Percentiles rank a stretch among this genome's conserved stretches.
Conservation (phyloP, 495 filamentous ascomycete genomes). For the Parathielavia appendiculata region DNA sequence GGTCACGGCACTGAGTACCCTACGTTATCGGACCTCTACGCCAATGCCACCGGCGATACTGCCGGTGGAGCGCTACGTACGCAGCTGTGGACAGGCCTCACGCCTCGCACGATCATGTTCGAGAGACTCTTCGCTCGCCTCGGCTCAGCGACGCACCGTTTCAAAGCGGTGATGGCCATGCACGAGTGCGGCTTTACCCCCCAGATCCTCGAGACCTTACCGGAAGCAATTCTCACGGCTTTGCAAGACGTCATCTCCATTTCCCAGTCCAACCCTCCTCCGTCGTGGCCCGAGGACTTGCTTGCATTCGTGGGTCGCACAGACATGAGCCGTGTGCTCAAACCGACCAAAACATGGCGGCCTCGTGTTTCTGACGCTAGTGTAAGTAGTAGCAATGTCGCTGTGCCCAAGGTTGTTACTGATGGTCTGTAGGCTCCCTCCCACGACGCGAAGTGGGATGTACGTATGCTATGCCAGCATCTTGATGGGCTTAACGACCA, state of each 20-base stretch:
- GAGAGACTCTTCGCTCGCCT: conserved; percentile 50
- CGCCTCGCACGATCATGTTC: conserved; percentile 62
- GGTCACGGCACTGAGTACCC: conserved; percentile 47
- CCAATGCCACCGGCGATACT: conserved; percentile 10
- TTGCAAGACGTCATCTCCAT: conserved; percentile 77
- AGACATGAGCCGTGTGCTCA: conserved; percentile 67
- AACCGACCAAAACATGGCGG: conserved; percentile 40
- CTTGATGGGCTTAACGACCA: conserved; percentile 37
- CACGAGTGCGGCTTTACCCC: conserved; percentile 53
- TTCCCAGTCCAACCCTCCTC: conserved; percentile 75
- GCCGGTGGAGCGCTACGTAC: conserved; percentile 11
- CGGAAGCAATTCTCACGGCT: conserved; percentile 71
- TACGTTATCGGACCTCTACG: conserved; percentile 52
- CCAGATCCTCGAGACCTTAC: conserved; percentile 68
- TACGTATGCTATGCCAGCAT: conserved; percentile 55
- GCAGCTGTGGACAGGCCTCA: conserved; percentile 28
- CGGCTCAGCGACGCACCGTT: conserved; percentile 34
- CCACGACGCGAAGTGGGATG: conserved; percentile 67
- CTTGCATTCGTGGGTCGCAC: conserved; percentile 75
- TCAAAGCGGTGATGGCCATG: conserved; percentile 57
- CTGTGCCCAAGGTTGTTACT: neutral
- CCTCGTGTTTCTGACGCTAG: conserved; percentile 34
- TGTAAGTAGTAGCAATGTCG: conserved; percentile 20
- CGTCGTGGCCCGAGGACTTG: conserved; percentile 63
- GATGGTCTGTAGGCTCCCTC: conserved; percentile 44